Conservation (phyloP, 2,329 filamentous ascomycete species). For the Volutella citrinella region DNA sequence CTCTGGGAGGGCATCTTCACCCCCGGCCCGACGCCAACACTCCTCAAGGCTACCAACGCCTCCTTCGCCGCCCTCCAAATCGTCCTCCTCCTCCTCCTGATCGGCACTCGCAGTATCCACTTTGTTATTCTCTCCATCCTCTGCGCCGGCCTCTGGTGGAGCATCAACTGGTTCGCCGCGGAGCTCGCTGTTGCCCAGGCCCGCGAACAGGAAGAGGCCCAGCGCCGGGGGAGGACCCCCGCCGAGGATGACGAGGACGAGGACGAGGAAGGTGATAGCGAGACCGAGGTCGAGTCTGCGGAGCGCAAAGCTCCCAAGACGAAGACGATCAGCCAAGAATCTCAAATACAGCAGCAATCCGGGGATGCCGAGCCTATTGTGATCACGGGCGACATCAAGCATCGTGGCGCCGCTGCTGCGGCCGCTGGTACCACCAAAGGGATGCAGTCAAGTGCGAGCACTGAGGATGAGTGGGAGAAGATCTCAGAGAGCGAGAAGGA, state of each 20-base stretch:
- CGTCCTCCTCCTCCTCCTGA: constrained; percentile 70
- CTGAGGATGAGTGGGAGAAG: constrained; percentile 97
- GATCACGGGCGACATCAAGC: constrained; percentile 47
- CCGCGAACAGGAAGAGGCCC: constrained; percentile 40
- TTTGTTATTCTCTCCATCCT: constrained; percentile 79
- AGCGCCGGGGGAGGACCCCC: constrained; percentile 34
- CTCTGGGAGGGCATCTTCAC: constrained; percentile 94
- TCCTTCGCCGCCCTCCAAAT: constrained; percentile 84
- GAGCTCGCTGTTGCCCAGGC: constrained; percentile 51
- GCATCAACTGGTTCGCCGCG: constrained; percentile 93
- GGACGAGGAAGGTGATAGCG: constrained; percentile 27
- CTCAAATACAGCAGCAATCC: constrained; percentile 15
- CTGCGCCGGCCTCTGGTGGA: constrained; percentile 81
- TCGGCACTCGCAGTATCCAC: constrained; percentile 84
- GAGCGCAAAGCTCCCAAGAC: constrained; percentile 14
- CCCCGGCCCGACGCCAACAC: constrained; percentile 81
- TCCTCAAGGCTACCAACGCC: constrained; percentile 85
- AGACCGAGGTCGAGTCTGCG: constrained; percentile 42
- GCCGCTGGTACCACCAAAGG: too few relatives aligned
- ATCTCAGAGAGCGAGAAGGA: constrained; percentile 71
- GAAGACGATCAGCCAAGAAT: constrained; percentile 12
- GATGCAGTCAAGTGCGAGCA: constrained; percentile 67
- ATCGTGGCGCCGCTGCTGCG: constrained; percentile 40
- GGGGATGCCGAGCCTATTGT: constrained; percentile 44
- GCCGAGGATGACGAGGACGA: constrained; percentile 31